Conservation (phyloP, 768 basidiomycete genomes). For the Tricholoma saponaceum region DNA sequence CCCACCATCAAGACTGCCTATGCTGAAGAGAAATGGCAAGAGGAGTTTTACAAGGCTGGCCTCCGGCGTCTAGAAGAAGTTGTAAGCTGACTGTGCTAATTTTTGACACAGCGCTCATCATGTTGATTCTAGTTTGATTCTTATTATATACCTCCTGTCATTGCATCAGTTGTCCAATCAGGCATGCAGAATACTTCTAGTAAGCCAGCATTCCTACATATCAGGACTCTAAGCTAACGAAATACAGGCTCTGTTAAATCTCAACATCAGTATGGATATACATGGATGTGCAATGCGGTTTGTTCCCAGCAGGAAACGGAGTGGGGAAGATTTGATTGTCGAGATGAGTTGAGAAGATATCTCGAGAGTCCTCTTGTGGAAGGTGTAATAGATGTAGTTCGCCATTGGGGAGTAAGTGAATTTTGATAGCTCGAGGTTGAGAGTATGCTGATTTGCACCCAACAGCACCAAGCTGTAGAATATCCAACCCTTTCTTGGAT, state of each 20-base stretch:
- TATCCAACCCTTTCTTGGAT: no score
- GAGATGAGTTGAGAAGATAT: constrained; percentile 2
- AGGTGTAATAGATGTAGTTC: not conserved
- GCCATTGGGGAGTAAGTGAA: not conserved
- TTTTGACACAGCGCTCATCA: not conserved
- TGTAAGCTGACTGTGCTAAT: not conserved
- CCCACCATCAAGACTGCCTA: no score
- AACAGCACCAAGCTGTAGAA: constrained; percentile 1
- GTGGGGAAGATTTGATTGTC: not conserved
- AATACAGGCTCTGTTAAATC: not conserved
- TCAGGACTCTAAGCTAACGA: not conserved
- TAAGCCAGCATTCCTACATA: not conserved
- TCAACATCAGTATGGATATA: not conserved
- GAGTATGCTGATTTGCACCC: not conserved
- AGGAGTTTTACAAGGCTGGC: no score
- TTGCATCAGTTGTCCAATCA: not conserved
- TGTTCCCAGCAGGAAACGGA: not conserved
- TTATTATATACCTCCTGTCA: not conserved
- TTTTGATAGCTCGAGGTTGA: not conserved
- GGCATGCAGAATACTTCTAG: not conserved
- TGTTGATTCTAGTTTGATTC: no score
- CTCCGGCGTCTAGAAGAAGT: not conserved
- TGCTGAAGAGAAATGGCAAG: constrained; percentile 7
- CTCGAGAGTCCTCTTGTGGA: not conserved
- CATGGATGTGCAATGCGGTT: not conserved